phyloP scores from a whole-genome alignment of 2,329 filamentous ascomycete genomes.

The Pseudopithomyces chartarum region DNA sequence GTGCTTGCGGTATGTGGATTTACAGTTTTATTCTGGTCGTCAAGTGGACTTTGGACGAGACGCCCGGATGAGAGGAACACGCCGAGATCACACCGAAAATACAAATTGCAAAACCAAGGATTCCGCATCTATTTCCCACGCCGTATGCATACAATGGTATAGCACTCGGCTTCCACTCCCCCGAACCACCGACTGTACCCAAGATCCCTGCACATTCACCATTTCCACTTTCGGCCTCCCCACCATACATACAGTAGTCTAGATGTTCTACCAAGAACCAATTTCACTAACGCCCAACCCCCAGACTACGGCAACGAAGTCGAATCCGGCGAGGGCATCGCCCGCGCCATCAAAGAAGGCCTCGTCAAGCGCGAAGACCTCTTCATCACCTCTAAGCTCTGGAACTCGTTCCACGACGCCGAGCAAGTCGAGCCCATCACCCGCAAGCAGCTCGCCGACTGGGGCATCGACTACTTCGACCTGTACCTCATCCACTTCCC shows the following conservation, averaged over 20 bases:
- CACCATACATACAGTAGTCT: neutral
- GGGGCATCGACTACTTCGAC: slow-evolving; percentile 46
- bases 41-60: neutral
- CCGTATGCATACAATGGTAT: neutral
- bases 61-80: neutral
- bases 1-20: slow-evolving; percentile 40
- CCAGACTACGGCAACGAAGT: slow-evolving; percentile 47
- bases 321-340: slow-evolving; percentile 43
- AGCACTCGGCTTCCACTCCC: slow-evolving; percentile 11
- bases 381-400: slow-evolving; percentile 92
- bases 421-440: slow-evolving; percentile 77
- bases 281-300: neutral
- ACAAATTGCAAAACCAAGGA: neutral
- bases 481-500: slow-evolving; percentile 83
- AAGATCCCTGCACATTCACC: slow-evolving; percentile 19
- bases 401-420: slow-evolving; percentile 87
- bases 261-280: neutral
- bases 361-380: slow-evolving; percentile 67
- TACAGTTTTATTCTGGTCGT: neutral
- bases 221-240: slow-evolving; percentile 15
- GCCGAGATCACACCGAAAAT: neutral
- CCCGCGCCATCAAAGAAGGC: slow-evolving; percentile 45
- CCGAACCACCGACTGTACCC: slow-evolving; percentile 29
- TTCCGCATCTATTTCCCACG: neutral
- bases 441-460: slow-evolving; percentile 58